Evolutionary conservation across 2,329 filamentous ascomycete species (phyloP), one percentile per base, ranked within the genome.

Genomic region (Fusarium hainanense): DNA sequence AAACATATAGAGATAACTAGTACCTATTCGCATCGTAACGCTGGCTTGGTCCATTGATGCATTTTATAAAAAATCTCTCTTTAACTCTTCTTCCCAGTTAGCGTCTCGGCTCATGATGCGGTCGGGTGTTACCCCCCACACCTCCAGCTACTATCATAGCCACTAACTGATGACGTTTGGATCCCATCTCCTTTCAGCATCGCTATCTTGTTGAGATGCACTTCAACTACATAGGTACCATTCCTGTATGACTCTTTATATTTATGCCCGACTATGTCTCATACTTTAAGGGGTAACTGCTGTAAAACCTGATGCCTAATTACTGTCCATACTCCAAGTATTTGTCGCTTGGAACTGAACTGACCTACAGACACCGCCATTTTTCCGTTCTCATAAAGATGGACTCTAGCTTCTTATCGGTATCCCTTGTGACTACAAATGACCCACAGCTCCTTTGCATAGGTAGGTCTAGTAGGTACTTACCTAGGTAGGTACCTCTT

Each of bases 81-180:
- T 30, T 27, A 13, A 18, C 42, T 20, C 16, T 34, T 40, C 23
- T 32, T 42, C 27, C 27, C 23, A n/a, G 16, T 54, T 55, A 68
- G 58, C 44, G 52, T 28, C 30, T 63, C 42, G 42, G 48, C 37
- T 47, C 59, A 51, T 34, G 40, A 58, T 63, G 63, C 37, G 58
- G n/a, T n/a, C n/a, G n/a, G n/a, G 58, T 68, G 64, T 63, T 25
- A 55, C 34, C 52, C 50, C 28, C 63, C 55, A 57, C 54, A 68
- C 41, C 41, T 37, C 34, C 34, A 37, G 34, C 34, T n/a, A 37
- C 34, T 37, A 55, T 43, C 44, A 37, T 42, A 62, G 49, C 64
- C 59, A 37, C 63, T 52, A 64, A 42, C 58, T 65, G 34, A 64
- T 56, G 54, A 68, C 64, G 58, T 68, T 51, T 34, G 30, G 28